Base-by-base conservation (phyloP, 2,329 filamentous ascomycete species). In the Colletotrichum orbiculare region DNA sequence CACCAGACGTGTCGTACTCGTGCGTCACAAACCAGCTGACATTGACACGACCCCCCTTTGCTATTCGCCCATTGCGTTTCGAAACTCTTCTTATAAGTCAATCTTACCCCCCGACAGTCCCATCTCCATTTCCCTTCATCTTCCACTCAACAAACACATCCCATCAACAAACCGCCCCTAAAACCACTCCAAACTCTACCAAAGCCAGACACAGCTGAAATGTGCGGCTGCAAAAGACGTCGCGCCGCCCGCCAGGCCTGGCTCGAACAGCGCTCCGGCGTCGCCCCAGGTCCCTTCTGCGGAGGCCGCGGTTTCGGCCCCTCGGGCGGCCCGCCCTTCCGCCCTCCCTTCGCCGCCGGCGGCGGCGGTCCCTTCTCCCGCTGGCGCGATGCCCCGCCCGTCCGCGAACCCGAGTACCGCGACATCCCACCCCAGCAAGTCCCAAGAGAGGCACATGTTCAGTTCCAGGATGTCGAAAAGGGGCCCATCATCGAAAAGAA, bases 171-270 rank as follows among this genome's bases (percentile, higher is more conserved):
- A 25, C 25, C 25, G 25, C 25, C 25, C 25, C 4, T 5, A 4
- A 25, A 25, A 4, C 25, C 25, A 25, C 25, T 25, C 1, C 25
- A 25, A 25, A 25, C 4, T 25, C 25, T 5, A 25, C 25, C 25
- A 25, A 25, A 25, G 25, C 25, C 25, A 25, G 25, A 25, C 25
- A 25, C 47, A 47, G 11, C 3, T 37, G 12, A 12, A n/a, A 59
- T 59, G 46, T 59, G 56, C 25, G 39, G 62, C 12, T 55, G 62
- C 41, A 49, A 60, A 48, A 61, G 35, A 61, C 62, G 62, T 37
- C 62, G 62, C 34, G 62, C 58, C 12, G 62, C 62, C 46, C 62
- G 62, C 10, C 45, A 53, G 11, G 62, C 62, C n/a, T 65, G 62
- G 62, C 39, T 65, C 25, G 62, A 65, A 47, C 57, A 62, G 33